Evolutionary conservation across 1,284 basidiomycete species (phyloP).

Genomic region (Apiotrichum porosum): DNA sequence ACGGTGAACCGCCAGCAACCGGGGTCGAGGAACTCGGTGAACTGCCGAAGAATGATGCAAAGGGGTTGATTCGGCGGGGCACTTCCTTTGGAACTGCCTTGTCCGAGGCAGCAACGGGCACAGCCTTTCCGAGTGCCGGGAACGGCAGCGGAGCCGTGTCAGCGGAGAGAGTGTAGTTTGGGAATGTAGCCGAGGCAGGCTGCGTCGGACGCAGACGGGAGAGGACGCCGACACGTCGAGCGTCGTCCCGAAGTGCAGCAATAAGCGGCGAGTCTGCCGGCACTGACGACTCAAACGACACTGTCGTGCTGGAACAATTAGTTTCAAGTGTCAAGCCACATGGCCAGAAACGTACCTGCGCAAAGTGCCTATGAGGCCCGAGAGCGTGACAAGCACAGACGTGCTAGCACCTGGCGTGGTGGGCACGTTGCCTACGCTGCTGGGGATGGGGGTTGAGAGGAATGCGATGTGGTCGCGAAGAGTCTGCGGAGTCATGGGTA

Average conservation of each 20-base stretch:
- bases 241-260: constrained; percentile 56
- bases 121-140: constrained; percentile 53
- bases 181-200: constrained; percentile 50
- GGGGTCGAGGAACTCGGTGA: constrained; percentile 4
- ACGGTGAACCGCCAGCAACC: not conserved
- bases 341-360: constrained; percentile 50
- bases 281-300: constrained; percentile 47
- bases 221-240: constrained; percentile 51
- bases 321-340: not conserved
- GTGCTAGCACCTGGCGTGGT: constrained; percentile 45
- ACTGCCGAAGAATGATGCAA: constrained; percentile 42
- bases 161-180: constrained; percentile 54
- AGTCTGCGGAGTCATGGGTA: constrained; percentile 63
- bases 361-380: constrained; percentile 69
- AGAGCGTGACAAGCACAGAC: constrained; percentile 65
- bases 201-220: constrained; percentile 38
- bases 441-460: constrained; percentile 25
- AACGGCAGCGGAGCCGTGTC: constrained; percentile 60
- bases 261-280: constrained; percentile 60
- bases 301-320: constrained; percentile 1
- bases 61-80: constrained; percentile 39
- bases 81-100: constrained; percentile 16
- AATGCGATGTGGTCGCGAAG: constrained; percentile 72
- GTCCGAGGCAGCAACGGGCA: constrained; percentile 3
- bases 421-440: too few species aligned